A percentile compares a stretch with the other conserved stretches of the same genome.
Evolutionary conservation across 1,284 basidiomycete genomes (phyloP).

Genomic region (Trichosporon coremiiforme): DNA sequence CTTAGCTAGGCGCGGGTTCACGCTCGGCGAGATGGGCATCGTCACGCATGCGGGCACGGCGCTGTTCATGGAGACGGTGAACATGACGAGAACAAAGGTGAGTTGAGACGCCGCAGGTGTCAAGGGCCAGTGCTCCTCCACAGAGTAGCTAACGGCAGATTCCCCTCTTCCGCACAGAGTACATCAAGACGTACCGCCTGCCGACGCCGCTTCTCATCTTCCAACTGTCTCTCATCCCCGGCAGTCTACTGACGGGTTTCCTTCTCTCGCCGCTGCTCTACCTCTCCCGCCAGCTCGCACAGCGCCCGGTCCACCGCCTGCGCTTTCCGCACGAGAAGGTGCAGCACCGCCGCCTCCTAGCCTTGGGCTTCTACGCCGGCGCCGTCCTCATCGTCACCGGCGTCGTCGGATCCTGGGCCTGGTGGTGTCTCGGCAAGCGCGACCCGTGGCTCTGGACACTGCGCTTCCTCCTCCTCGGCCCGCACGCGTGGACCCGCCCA

Average conservation of each 20-base stretch:
- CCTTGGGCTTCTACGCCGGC: slow-evolving; percentile 81
- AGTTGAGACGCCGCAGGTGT: no score
- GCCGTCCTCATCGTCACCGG: slow-evolving; percentile 76
- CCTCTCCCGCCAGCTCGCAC: slow-evolving; percentile 88
- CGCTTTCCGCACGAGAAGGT: slow-evolving; percentile 85
- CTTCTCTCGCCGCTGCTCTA: slow-evolving; percentile 92
- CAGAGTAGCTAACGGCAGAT: slow-evolving; percentile 67
- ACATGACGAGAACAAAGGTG: slow-evolving; percentile 77
- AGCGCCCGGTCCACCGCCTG: slow-evolving; percentile 83
- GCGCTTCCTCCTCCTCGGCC: slow-evolving; percentile 73
- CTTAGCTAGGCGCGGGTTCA: slow-evolving; percentile 88
- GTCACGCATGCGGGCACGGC: slow-evolving; percentile 86
- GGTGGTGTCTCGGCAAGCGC: slow-evolving; percentile 79
- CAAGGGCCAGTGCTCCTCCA: no score
- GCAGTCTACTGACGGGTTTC: slow-evolving; percentile 87
- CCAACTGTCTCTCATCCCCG: slow-evolving; percentile 90
- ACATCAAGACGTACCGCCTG: slow-evolving; percentile 87
- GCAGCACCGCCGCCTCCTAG: slow-evolving; percentile 78
- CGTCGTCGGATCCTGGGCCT: slow-evolving; percentile 88
- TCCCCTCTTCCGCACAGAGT: slow-evolving; percentile 75
- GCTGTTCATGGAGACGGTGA: slow-evolving; percentile 80
- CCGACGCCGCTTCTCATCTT: slow-evolving; percentile 90
- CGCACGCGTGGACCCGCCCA: slow-evolving; percentile 77
- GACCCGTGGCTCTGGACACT: slow-evolving; percentile 89
- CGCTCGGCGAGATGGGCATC: slow-evolving; percentile 87